Evolutionary conservation across 306 rosid species (phyloP).

Genomic region (Gynostemma pentaphyllum): DNA sequence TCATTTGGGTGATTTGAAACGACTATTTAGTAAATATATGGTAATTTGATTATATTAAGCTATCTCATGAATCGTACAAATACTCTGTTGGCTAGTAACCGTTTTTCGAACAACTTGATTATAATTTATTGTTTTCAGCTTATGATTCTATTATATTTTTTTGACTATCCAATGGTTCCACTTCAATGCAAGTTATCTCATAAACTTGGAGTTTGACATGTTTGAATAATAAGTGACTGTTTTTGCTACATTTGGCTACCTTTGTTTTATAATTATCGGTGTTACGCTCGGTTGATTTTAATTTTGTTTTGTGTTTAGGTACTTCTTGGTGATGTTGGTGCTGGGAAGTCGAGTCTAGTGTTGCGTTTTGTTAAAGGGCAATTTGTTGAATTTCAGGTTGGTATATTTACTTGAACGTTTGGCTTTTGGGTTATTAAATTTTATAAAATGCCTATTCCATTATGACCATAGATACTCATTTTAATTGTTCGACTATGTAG

Average conservation of each 20-base stretch:
- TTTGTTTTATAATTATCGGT: neutral
- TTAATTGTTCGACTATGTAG: conserved; percentile 16
- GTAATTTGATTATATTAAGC: neutral
- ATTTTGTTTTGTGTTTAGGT: conserved; percentile 19
- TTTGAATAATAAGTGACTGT: neutral
- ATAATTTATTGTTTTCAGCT: neutral
- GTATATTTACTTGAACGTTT: neutral
- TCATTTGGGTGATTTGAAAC: neutral
- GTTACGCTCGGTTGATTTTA: neutral
- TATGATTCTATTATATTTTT: neutral
- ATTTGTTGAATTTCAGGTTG: conserved; percentile 48
- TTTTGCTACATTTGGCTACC: neutral
- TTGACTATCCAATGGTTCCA: neutral
- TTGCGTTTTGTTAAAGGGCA: conserved; percentile 58
- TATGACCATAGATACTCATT: neutral
- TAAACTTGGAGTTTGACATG: neutral
- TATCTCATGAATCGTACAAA: neutral
- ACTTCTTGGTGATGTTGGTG: conserved; percentile 62
- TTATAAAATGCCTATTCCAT: neutral
- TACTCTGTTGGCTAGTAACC: neutral
- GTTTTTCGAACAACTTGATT: conserved; percentile 1
- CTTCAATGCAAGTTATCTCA: neutral
- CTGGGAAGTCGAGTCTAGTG: conserved; percentile 53
- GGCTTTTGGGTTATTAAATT: neutral
- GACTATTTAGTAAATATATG: neutral